These are phyloP conservation scores for Angomonas deanei DNA, from an alignment of 208 protist species.

Conservation along the genomic window DNA sequence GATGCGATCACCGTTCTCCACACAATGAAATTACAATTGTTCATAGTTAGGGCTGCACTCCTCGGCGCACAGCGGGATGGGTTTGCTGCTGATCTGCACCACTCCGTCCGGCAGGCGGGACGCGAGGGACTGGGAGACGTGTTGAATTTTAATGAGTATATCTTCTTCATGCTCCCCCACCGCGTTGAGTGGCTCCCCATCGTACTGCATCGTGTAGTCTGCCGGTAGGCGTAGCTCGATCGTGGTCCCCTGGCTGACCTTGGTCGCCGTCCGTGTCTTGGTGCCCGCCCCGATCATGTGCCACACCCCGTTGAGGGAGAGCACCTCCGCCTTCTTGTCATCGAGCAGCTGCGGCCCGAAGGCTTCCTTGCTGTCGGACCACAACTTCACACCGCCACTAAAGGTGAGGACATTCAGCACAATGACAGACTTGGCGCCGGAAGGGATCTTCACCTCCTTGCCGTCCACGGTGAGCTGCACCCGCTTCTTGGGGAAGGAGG, in stretches of 20 bases:
- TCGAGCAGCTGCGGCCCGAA: slow-evolving; percentile 23
- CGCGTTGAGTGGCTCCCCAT: slow-evolving; percentile 44
- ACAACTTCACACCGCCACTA: slow-evolving; percentile 43
- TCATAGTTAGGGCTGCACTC: no score
- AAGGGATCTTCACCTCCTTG: slow-evolving; percentile 20
- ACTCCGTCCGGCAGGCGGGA: not conserved
- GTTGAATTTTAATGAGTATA: slow-evolving; percentile 20
- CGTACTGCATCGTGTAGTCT: slow-evolving; percentile 55
- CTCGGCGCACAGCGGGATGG: not conserved
- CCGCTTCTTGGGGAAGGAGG: slow-evolving; percentile 21
- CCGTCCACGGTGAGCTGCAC: slow-evolving; percentile 28
- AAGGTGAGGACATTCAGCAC: slow-evolving; percentile 54
- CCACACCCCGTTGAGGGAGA: slow-evolving; percentile 35
- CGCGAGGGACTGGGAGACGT: slow-evolving; percentile 27
- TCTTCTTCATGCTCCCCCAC: slow-evolving; percentile 20
- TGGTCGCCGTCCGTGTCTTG: slow-evolving; percentile 21
- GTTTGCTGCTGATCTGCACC: not conserved
- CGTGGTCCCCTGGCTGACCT: slow-evolving; percentile 28
- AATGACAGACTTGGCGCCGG: slow-evolving; percentile 28
- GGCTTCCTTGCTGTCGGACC: slow-evolving; percentile 23
- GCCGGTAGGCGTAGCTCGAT: slow-evolving; percentile 34
- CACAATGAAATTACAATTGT: no score
- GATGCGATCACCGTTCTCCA: no score
- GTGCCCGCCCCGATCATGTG: slow-evolving; percentile 51
- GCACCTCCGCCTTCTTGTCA: slow-evolving; percentile 36